These are phyloP conservation scores for Backusella circina DNA, from an alignment of 192 early-diverging fungal species.

Conservation along the genomic window DNA sequence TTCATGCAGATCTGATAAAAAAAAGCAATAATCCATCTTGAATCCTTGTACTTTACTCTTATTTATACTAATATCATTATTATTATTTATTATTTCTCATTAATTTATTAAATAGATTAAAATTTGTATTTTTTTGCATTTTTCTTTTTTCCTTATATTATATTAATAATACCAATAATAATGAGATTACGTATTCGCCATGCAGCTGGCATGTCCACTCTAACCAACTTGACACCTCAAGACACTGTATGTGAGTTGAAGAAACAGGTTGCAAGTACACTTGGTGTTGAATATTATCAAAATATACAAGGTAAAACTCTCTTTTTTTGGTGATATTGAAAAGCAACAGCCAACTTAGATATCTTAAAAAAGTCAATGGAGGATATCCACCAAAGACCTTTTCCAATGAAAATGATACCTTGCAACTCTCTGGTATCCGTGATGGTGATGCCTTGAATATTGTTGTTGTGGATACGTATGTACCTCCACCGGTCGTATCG, in stretches of 20 bases:
- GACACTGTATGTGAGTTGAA: constrained; percentile 27
- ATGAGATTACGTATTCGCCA: constrained; percentile 47
- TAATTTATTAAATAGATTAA: no score
- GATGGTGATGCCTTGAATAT: constrained; percentile 44
- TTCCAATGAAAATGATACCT: constrained; percentile 5
- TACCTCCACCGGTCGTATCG: not conserved
- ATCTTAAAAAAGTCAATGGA: constrained; percentile 23
- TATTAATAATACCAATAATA: not conserved
- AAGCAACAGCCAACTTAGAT: no score
- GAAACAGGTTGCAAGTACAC: not conserved
- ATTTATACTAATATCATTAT: no score
- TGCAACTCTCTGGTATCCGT: constrained; percentile 25
- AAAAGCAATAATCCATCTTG: no score
- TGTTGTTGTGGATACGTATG: not conserved
- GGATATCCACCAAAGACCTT: constrained; percentile 48
- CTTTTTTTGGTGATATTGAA: no score
- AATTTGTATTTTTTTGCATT: not conserved
- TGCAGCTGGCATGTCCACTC: constrained; percentile 34
- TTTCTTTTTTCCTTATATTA: not conserved
- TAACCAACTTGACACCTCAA: constrained; percentile 20
- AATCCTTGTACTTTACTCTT: no score
- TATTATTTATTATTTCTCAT: no score
- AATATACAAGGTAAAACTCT: constrained; percentile 5
- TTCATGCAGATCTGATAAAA: no score
- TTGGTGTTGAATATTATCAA: not conserved